A percentile compares a stretch with the other conserved stretches of the same genome.
Conservation (phyloP, 305 asterid species). For the Rubia tinctorum region DNA sequence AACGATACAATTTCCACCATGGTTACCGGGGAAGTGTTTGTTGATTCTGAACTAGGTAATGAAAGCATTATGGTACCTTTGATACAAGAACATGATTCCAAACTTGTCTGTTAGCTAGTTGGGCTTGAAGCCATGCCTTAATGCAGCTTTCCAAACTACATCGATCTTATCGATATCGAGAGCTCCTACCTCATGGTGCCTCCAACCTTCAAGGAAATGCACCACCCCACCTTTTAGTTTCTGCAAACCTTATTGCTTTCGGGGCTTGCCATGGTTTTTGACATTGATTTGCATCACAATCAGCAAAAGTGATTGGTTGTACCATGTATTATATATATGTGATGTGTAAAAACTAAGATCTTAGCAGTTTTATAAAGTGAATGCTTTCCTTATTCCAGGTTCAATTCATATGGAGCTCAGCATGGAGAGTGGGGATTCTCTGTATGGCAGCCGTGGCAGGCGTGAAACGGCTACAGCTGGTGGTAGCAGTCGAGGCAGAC, state of each 20-base stretch:
- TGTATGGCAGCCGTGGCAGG: background rate
- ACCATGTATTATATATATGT: no score
- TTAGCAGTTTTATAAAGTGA: no score
- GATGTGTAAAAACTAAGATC: no score
- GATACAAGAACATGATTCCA: background rate
- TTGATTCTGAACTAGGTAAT: background rate
- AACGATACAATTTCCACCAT: conserved; percentile 7
- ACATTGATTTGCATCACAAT: no score
- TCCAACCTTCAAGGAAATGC: conserved; percentile 87
- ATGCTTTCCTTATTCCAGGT: no score
- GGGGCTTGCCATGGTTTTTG: no score
- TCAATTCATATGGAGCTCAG: no score
- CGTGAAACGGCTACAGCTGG: background rate
- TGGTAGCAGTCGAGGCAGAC: background rate
- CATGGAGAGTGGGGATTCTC: no score
- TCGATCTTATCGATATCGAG: conserved; percentile 74
- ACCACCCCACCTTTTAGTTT: conserved; percentile 55
- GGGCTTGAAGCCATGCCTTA: conserved; percentile 69
- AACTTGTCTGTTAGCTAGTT: conserved; percentile 17
- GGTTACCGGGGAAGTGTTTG: background rate
- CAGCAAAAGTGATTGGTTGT: no score
- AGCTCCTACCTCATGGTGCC: conserved; percentile 88
- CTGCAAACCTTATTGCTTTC: no score
- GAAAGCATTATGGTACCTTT: background rate
- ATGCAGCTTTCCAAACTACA: conserved; percentile 87